These are phyloP conservation scores for Ottelia alismoides DNA, from an alignment of 106 monocot genomes.

Conservation along the genomic window DNA sequence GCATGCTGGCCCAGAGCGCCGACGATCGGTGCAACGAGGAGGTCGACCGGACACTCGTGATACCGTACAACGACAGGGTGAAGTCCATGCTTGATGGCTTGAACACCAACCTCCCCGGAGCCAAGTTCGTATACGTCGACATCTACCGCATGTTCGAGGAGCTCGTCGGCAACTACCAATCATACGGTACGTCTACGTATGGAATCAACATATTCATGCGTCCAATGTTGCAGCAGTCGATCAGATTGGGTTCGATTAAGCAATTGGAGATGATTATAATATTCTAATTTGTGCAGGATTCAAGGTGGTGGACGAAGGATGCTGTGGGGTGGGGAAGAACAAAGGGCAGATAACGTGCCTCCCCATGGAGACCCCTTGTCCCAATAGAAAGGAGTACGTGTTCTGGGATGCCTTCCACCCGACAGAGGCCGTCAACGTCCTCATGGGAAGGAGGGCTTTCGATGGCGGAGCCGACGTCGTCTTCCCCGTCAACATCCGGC, in stretches of 20 bases:
- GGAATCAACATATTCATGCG: too few relatives aligned
- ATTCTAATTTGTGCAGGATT: constrained; percentile 33
- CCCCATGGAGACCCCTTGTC: constrained; percentile 56
- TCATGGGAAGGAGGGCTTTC: constrained; percentile 50
- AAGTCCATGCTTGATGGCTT: constrained; percentile 55
- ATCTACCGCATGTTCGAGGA: constrained; percentile 51
- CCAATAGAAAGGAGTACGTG: constrained; percentile 45
- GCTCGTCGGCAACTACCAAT: constrained; percentile 30
- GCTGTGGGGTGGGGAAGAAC: constrained; percentile 84
- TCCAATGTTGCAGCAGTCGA: neutral
- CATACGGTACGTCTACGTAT: constrained; percentile 68
- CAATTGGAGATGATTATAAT: neutral
- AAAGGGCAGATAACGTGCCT: constrained; percentile 77
- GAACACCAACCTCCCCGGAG: constrained; percentile 48
- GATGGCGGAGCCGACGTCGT: constrained; percentile 20
- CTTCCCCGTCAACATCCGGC: constrained; percentile 61
- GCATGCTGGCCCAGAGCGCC: constrained; percentile 45
- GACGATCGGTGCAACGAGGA: constrained; percentile 30
- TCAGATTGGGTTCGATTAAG: neutral
- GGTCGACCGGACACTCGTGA: constrained; percentile 52
- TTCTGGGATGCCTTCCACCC: constrained; percentile 97
- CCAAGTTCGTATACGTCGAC: constrained; percentile 63
- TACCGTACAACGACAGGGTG: constrained; percentile 63
- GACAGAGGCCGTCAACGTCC: constrained; percentile 46
- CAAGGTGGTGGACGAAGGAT: constrained; percentile 51